A percentile compares a stretch with the other conserved stretches of the same genome.
phyloP scores from a whole-genome alignment of 2,329 filamentous ascomycete genomes.

The Penicillium sp. region DNA sequence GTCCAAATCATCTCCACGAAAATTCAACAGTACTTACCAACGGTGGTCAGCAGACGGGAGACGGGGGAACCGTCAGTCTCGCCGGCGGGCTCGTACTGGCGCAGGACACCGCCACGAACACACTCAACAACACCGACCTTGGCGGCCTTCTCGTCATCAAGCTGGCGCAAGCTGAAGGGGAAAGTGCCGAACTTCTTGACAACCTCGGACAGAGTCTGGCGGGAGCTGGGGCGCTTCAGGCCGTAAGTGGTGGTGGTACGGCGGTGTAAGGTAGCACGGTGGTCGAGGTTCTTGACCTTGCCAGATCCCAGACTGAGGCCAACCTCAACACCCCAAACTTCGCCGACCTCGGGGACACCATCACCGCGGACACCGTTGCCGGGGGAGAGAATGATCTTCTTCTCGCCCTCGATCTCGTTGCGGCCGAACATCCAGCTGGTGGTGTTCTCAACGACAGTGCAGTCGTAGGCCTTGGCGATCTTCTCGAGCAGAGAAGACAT shows the following conservation, averaged over 20 bases:
- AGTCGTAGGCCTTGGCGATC: constrained; percentile 85
- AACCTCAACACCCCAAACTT: constrained; percentile 97
- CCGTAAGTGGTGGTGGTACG: constrained; percentile 88
- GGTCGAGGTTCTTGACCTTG: constrained; percentile 89
- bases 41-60: constrained; percentile 80
- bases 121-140: constrained; percentile 97
- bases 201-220: constrained; percentile 88
- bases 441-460: constrained; percentile 93
- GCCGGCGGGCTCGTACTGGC: constrained; percentile 93
- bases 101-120: constrained; percentile 85
- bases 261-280: constrained; percentile 87
- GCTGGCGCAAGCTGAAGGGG: constrained; percentile 94
- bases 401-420: constrained; percentile 96
- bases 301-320: constrained; percentile 86
- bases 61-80: constrained; percentile 88
- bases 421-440: constrained; percentile 95
- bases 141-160: constrained; percentile 92
- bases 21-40: constrained; percentile 64
- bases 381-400: constrained; percentile 89
- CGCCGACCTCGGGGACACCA: constrained; percentile 79
- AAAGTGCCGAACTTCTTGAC: constrained; percentile 97
- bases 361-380: constrained; percentile 88
- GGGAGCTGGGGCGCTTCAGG: constrained; percentile 89
- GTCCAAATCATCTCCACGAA: not conserved
- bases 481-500: constrained; percentile 89